phyloP scores from a whole-genome alignment of 164 flowering plant species.

The Chloranthus sessilifolius region DNA sequence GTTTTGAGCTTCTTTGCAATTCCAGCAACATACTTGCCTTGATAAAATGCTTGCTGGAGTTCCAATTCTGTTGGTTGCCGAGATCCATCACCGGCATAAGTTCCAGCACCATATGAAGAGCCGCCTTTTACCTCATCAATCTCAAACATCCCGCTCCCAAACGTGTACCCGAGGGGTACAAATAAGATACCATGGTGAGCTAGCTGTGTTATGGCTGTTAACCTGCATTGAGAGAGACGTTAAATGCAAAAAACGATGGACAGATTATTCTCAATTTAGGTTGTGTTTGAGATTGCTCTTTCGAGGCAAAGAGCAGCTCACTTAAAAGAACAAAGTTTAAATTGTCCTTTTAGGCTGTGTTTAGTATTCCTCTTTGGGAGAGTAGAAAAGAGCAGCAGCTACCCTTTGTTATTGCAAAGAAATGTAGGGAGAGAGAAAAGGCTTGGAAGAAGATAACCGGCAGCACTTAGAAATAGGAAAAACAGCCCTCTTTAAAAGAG shows the following conservation, averaged over 20 bases:
- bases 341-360: too few species aligned
- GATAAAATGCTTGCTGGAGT: constrained; percentile 71
- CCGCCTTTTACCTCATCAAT: constrained; percentile 63
- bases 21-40: constrained; percentile 59
- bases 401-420: too few species aligned
- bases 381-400: too few species aligned
- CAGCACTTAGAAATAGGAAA: too few species aligned
- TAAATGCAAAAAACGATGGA: background rate
- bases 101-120: constrained; percentile 77
- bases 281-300: too few species aligned
- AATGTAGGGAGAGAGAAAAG: too few species aligned
- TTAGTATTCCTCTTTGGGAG: too few species aligned
- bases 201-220: constrained; percentile 67
- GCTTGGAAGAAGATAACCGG: too few species aligned
- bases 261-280: too few species aligned
- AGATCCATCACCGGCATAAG: constrained; percentile 73
- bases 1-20: constrained; percentile 16
- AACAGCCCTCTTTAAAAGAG: too few species aligned
- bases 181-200: constrained; percentile 69
- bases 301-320: too few species aligned
- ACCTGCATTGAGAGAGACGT: constrained; percentile 23
- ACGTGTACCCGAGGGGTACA: constrained; percentile 73
- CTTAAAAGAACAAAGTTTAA: too few species aligned
- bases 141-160: constrained; percentile 72
- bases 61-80: constrained; percentile 50